Base-by-base conservation (phyloP, 768 basidiomycete species). In the Amyloporia xantha region DNA sequence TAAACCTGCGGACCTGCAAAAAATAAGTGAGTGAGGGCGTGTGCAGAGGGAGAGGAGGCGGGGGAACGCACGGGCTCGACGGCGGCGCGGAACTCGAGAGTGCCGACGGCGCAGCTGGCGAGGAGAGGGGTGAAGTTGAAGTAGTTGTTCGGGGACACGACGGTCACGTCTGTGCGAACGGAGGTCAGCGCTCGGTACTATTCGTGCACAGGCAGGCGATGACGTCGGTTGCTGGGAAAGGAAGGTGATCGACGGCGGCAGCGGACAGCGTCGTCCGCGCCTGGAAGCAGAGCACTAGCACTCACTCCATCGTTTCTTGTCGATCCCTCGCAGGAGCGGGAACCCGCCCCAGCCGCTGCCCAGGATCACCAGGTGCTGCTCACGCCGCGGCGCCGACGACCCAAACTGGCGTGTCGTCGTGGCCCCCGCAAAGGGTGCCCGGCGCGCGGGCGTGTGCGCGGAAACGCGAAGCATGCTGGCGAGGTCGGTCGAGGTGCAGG, bases 271-370 rank as follows among this genome's bases (percentile, higher is more conserved):
- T 21, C 42, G 15, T 13, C n/a, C n/a, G n/a, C n/a, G n/a, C n/a
- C n/a, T 15, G 5, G n/a, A 11, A 26, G 12, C 15, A 30, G 19
- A 45, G 30, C 19, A 21, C 9, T 19, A 23, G 19, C 13, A 66
- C 76, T 52, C 36, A 85, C 85, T 74, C 79, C 83, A 87, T 45
- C 76, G 75, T 53, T 80, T 81, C 65, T 83, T 86, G 64, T 88
- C 82, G 1, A 88, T 67, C 2, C 75, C 73, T 30, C 79, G 69
- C 20, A 87, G 69, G 12, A 88, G 67, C 51, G 81, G 81, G 55
- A 87, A 87, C 0, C 86, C 86, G 49, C 83, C 85, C 86, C 85
- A 88, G 20, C 86, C 86, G 9, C 84, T 86, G 7, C 85, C 86
- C 5, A 87, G 68, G 52, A 88, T 81, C 17, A 86, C 77, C 28